Evolutionary conservation across 768 basidiomycete genomes (phyloP).

Genomic region (Kwoniella mangroviensis): DNA sequence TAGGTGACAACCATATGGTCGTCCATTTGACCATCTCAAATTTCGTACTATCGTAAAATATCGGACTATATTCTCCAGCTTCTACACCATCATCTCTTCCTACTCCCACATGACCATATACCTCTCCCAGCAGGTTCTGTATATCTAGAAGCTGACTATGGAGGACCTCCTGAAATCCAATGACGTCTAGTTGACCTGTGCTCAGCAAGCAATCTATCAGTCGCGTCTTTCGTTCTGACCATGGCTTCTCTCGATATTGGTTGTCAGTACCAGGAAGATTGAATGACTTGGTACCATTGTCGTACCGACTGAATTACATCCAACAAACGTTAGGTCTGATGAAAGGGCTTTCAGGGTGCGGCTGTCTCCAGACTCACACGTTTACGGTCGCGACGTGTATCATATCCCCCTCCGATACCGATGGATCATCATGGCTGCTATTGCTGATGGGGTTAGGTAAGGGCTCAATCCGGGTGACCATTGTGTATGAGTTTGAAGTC

Average conservation of each 20-base stretch:
- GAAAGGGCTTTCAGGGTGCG: too few relatives aligned
- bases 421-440: neutral
- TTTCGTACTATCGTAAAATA: conserved; percentile 65
- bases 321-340: neutral
- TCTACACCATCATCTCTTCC: conserved; percentile 67
- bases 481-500: neutral
- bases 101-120: conserved; percentile 68
- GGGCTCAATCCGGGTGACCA: conserved; percentile 4
- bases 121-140: conserved; percentile 63
- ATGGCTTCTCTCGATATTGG: conserved; percentile 38
- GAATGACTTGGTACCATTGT: conserved; percentile 7
- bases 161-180: conserved; percentile 61
- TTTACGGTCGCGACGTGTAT: conserved; percentile 23
- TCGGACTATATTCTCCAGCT: conserved; percentile 68
- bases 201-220: conserved; percentile 44
- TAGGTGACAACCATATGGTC: conserved; percentile 58
- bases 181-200: conserved; percentile 41
- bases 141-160: conserved; percentile 67
- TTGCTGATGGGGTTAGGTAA: neutral
- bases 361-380: conserved; percentile 7
- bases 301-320: neutral
- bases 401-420: neutral
- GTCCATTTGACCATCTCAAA: conserved; percentile 35
- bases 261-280: neutral
- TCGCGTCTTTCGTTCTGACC: conserved; percentile 45